phyloP scores from a whole-genome alignment of 2,329 filamentous ascomycete genomes.

The Mycogone perniciosa region DNA sequence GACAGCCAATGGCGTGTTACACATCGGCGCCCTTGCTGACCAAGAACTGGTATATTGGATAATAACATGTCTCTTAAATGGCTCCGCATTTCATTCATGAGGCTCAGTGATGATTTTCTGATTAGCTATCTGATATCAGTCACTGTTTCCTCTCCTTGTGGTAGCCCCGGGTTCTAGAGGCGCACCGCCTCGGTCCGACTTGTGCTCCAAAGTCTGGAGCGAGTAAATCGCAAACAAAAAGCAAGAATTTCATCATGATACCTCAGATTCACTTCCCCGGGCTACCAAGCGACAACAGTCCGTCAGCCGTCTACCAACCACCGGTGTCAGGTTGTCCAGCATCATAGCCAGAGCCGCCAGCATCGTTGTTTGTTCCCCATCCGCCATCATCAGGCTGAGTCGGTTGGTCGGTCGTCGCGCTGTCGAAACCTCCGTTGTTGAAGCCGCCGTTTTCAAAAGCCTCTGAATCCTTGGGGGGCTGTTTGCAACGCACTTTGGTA shows the following conservation, averaged over 20 bases:
- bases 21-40: background rate
- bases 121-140: background rate
- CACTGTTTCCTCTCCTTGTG: background rate
- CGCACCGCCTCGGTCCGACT: too few species aligned
- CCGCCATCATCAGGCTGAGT: background rate
- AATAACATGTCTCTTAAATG: too few species aligned
- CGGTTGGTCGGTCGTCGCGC: background rate
- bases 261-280: background rate
- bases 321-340: background rate
- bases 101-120: background rate
- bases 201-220: background rate
- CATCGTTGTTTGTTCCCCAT: background rate
- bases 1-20: conserved; percentile 18
- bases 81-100: too few species aligned
- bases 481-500: conserved; percentile 34
- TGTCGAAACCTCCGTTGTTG: background rate
- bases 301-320: conserved; percentile 7
- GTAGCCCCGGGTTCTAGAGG: background rate
- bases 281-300: too few species aligned
- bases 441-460: background rate
- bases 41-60: background rate
- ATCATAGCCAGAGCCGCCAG: background rate
- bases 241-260: background rate
- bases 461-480: conserved; percentile 16
- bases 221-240: background rate